Evolutionary conservation across 139 green algal species (phyloP).

Genomic region (Desmodesmus armatus): DNA sequence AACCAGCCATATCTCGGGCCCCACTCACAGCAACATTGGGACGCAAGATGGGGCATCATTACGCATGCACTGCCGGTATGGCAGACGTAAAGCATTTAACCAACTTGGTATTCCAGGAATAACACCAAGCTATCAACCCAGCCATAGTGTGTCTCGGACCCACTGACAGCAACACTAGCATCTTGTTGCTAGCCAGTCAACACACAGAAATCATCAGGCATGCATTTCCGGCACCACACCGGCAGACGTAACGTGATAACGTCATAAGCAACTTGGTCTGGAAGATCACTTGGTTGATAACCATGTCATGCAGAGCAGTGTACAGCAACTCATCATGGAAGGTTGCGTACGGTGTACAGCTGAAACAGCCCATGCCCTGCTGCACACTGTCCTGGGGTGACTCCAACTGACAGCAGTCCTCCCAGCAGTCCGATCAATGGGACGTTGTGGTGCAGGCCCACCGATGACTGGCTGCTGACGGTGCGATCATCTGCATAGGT

Average conservation of each 20-base stretch:
- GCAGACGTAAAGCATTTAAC: no score
- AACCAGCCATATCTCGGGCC: no score
- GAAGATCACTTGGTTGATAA: background rate
- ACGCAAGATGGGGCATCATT: no score
- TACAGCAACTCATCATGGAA: background rate
- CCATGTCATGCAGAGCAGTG: background rate
- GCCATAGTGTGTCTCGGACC: no score
- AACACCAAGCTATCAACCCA: no score
- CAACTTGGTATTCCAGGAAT: no score
- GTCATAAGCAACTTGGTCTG: no score
- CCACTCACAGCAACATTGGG: no score
- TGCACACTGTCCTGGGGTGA: background rate
- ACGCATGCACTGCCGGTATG: no score
- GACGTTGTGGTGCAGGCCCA: constrained; percentile 6
- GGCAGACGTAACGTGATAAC: no score
- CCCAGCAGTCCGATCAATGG: constrained; percentile 5
- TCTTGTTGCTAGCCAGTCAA: background rate
- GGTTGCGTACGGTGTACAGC: background rate
- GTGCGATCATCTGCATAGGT: background rate
- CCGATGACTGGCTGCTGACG: background rate
- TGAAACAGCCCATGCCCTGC: constrained; percentile 6
- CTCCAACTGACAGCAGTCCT: background rate
- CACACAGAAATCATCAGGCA: constrained; percentile 46
- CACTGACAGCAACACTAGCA: background rate
- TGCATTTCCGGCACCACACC: constrained; percentile 47